Conservation (phyloP, 495 filamentous ascomycete genomes). For the Aspergillus incahuasiensis region DNA sequence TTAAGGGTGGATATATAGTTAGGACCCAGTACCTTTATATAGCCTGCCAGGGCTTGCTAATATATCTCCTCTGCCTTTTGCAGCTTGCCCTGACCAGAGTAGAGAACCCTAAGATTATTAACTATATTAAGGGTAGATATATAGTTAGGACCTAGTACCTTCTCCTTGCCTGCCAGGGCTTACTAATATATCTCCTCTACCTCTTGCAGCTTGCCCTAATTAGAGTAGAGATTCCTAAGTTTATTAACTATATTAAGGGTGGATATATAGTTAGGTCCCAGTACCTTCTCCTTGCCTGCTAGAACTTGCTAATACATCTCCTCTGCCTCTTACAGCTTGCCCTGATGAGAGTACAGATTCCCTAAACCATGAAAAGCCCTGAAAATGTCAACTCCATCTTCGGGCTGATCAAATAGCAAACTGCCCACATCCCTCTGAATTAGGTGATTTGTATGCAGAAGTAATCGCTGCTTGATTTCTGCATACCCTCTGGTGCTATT, state of each 20-base stretch:
- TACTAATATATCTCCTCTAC: not conserved
- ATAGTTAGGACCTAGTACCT: not conserved
- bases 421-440: too few species aligned
- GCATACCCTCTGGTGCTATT: too few species aligned
- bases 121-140: not conserved
- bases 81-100: slow-evolving; percentile 23
- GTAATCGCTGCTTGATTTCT: too few species aligned
- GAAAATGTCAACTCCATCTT: too few species aligned
- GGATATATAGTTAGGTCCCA: not conserved
- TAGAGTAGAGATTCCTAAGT: not conserved
- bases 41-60: slow-evolving; percentile 15
- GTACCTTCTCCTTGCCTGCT: not conserved
- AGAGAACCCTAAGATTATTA: slow-evolving; percentile 20
- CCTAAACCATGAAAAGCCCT: too few species aligned
- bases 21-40: slow-evolving; percentile 23
- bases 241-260: not conserved
- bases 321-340: slow-evolving; percentile 1
- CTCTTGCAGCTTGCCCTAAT: slow-evolving; percentile 1
- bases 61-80: slow-evolving; percentile 32
- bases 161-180: not conserved
- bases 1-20: slow-evolving; percentile 30
- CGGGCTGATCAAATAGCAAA: too few species aligned
- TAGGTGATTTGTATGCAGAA: too few species aligned
- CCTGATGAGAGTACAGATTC: not conserved
- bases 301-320: not conserved